phyloP scores from a whole-genome alignment of 441 rosid species.

The Gossypium trilobum region DNA sequence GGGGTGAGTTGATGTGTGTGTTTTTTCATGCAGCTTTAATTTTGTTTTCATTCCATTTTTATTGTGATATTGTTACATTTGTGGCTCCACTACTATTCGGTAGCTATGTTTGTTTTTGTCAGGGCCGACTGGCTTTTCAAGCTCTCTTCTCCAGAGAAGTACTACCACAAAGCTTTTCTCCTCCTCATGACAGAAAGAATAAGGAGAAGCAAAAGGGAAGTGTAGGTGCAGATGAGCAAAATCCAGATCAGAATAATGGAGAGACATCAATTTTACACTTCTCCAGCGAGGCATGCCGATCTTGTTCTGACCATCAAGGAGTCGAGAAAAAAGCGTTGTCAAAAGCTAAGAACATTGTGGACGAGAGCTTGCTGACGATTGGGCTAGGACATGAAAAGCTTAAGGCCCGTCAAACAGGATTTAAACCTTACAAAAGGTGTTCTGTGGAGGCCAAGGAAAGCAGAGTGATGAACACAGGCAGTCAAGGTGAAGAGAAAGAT shows the following conservation, averaged over 20 bases:
- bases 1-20: slow-evolving; percentile 35
- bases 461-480: slow-evolving; percentile 29
- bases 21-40: background rate
- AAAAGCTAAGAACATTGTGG: slow-evolving; percentile 22
- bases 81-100: slow-evolving; percentile 5
- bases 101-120: slow-evolving; percentile 7
- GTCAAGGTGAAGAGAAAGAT: slow-evolving; percentile 58
- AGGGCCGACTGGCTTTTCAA: slow-evolving; percentile 86
- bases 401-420: slow-evolving; percentile 60
- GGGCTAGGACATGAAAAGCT: slow-evolving; percentile 51
- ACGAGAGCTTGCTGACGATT: slow-evolving; percentile 38
- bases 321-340: slow-evolving; percentile 29
- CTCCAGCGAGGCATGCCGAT: slow-evolving; percentile 28
- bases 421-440: slow-evolving; percentile 92
- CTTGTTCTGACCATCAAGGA: slow-evolving; percentile 27
- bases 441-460: slow-evolving; percentile 69
- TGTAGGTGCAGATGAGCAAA: slow-evolving; percentile 31
- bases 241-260: slow-evolving; percentile 20
- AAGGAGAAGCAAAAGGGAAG: slow-evolving; percentile 25
- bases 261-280: slow-evolving; percentile 40
- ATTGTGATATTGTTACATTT: background rate
- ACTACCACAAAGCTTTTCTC: slow-evolving; percentile 88
- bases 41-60: background rate
- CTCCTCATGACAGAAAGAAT: slow-evolving; percentile 32
- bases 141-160: slow-evolving; percentile 79